phyloP scores from a whole-genome alignment of 768 basidiomycete genomes.

The Saitozyma podzolica region DNA sequence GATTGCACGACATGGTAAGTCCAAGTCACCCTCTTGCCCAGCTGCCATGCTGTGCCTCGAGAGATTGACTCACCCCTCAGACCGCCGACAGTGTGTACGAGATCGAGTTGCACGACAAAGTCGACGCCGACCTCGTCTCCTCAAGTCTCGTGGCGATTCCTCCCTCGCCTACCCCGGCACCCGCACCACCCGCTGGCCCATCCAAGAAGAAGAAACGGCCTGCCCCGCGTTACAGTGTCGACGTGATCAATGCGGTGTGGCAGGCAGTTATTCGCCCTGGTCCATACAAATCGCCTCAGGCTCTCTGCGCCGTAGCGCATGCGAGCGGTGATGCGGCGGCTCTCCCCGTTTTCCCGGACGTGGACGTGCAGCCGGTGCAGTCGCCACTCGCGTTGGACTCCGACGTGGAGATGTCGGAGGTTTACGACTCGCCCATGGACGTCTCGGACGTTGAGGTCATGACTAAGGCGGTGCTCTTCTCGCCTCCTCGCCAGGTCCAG shows the following conservation, averaged over 20 bases:
- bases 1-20: slow-evolving; percentile 1
- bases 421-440: no score
- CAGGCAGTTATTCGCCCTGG: not conserved
- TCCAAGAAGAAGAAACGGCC: not conserved
- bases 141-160: not conserved
- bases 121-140: not conserved
- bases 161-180: no score
- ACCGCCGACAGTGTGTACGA: not conserved
- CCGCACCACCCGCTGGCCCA: slow-evolving; percentile 1
- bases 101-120: not conserved
- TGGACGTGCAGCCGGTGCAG: slow-evolving; percentile 4
- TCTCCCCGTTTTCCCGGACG: not conserved
- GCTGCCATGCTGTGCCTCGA: not conserved
- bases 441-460: no score
- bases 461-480: no score
- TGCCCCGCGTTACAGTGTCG: not conserved
- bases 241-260: not conserved
- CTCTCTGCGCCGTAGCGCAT: not conserved
- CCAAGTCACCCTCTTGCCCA: no score
- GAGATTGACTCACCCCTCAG: slow-evolving; percentile 6
- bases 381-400: not conserved
- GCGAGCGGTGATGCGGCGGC: not conserved
- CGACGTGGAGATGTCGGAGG: not conserved
- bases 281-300: not conserved
- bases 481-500: no score